Base-by-base conservation (phyloP, 1,139 yeast genomes). In the Casaregolazyma suthepensis region DNA sequence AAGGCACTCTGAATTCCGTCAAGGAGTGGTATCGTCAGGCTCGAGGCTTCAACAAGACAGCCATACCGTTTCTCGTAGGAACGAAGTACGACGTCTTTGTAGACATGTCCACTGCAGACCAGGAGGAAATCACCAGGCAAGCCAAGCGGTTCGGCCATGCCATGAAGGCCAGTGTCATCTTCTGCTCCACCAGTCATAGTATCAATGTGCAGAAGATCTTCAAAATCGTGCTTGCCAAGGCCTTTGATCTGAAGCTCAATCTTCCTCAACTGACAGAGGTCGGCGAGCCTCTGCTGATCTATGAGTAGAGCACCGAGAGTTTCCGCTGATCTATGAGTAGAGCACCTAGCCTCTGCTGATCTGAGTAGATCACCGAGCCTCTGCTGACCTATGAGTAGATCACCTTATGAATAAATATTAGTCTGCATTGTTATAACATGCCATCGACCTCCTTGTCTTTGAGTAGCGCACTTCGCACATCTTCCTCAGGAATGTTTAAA, bases 1-100 rank as follows among this genome's bases (percentile, higher is more conserved):
- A 87, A 61, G 82, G 91, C 17, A 89, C 97, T 0, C 75, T 93
- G 52, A 87, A 87, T 64, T 85, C 94, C 15, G 79, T 93, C 52
- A 88, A 89, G 66, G 96, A 91, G 64, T 93, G 99, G 99, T 93
- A 89, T 67, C 75, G 96, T 59, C 96, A 89, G 68, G 96, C 95
- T 1, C 75, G 96, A 54, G 96, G 96, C 1, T 84, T 89, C 66
- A 93, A 93, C 72, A 84, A 71, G 64, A 85, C 93, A 0, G 98
- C 99, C 20, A 87, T 93, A 52, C 97, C 98, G 2, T 83, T 93
- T 58, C 74, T 93, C 49, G 86, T 93, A 1, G 99, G 99, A 4
- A 93, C 99, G 1, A 93, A 93, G 67, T 93, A 87, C 69, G 99
- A 93, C 68, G 76, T 85, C 59, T 91, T 93, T 68, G 82, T 88